Base-by-base conservation (phyloP, 2,329 filamentous ascomycete species). In the Fusarium secorum region DNA sequence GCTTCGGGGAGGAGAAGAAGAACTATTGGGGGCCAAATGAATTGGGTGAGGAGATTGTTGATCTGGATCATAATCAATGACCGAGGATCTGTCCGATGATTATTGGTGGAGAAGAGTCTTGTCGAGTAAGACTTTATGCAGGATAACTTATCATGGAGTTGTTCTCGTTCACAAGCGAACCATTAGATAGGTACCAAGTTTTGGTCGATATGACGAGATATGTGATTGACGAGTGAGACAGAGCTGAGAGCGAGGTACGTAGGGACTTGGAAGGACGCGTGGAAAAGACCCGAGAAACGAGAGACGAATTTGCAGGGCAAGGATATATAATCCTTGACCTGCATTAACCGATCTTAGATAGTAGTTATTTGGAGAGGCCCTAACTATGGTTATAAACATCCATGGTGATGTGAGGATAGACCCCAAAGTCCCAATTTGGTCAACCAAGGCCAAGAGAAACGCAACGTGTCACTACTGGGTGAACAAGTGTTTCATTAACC, bases 301-400 rank as follows among this genome's bases (percentile, higher is more conserved):
- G 45, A 38, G 36, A 53, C 14, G 26, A 54, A 20, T n/a, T 36
- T 46, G 5, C 17, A 22, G 24, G 30, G 41, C 15, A 33, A 36
- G 61, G 49, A 35, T 39, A 33, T 24, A 38, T 24, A 15, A 60
- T 30, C 64, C 64, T 41, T 67, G 63, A 15, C 38, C 28, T 67
- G 48, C 56, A 67, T 62, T 22, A 13, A 54, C n/a, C 24, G 48
- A 67, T 67, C 55, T 66, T 42, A 65, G 60, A 65, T 35, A 42
- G 18, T 35, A 42, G 18, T 6, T 6, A n/a, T 28, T n/a, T 24
- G 32, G 35, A 41, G 48, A 41, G 52, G 30, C 10, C 57, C 15
- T 18, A n/a, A 11, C 15, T n/a, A 32, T 30, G 7, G 33, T n/a
- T 7, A 45, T 28, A 30, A 30, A n/a, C 26, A n/a, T n/a, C n/a